These are phyloP conservation scores for Podospora pseudopauciseta DNA, from an alignment of 495 filamentous ascomycete genomes.

Conservation along the genomic window DNA sequence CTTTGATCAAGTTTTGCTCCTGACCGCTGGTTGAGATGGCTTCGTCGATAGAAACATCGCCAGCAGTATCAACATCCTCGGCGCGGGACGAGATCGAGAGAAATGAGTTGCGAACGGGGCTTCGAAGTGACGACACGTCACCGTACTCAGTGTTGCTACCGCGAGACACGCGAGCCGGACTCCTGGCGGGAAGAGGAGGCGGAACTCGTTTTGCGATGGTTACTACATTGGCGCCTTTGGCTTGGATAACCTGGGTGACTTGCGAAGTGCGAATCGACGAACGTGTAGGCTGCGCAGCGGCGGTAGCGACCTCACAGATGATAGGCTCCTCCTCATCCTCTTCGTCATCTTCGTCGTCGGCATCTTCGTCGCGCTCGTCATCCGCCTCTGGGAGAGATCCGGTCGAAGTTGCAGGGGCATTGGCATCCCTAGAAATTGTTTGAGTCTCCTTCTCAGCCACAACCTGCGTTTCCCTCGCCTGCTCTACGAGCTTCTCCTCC, in stretches of 20 bases:
- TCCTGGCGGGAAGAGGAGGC: conserved; percentile 61
- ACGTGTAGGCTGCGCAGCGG: conserved; percentile 45
- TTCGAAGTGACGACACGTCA: conserved; percentile 31
- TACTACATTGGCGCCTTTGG: conserved; percentile 57
- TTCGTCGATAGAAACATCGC: conserved; percentile 16
- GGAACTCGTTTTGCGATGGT: conserved; percentile 68
- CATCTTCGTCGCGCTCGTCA: conserved; percentile 36
- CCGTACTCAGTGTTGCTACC: conserved; percentile 37
- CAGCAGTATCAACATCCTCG: conserved; percentile 10
- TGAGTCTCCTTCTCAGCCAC: not conserved
- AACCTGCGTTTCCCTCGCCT: conserved; percentile 4
- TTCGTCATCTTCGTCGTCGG: conserved; percentile 44
- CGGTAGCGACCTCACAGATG: conserved; percentile 48
- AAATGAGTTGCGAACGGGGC: conserved; percentile 33
- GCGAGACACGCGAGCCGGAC: conserved; percentile 49
- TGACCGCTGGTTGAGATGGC: conserved; percentile 5
- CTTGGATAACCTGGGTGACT: conserved; percentile 41
- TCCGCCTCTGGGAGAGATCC: not conserved
- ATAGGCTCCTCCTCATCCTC: conserved; percentile 51
- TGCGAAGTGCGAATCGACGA: conserved; percentile 50
- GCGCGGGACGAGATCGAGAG: conserved; percentile 22
- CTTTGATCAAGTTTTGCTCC: not conserved
- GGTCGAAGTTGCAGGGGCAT: not conserved
- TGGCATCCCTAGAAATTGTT: not conserved
- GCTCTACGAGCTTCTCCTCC: not conserved